Base-by-base conservation (phyloP, 257 asterid species). In the Fraxinus americana region DNA sequence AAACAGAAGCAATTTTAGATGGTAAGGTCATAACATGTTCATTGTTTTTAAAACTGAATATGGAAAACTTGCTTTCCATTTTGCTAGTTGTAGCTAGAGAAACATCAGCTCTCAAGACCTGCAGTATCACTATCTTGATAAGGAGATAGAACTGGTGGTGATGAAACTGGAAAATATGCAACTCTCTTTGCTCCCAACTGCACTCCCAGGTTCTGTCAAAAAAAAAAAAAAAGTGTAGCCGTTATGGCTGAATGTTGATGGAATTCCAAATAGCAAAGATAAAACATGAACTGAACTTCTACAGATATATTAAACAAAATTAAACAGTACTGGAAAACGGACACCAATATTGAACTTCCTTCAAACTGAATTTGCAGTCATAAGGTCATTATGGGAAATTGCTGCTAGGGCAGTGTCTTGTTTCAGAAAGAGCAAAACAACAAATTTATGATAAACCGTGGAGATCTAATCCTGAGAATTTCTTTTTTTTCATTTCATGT, bases 111-210 rank as follows among this genome's bases (percentile, higher is more conserved):
- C 43, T 65, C 19, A 76, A 78, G 36, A 89, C 88, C 91, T 80
- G 83, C 74, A 38, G 78, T 43, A 73, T 82, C 85, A 70, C 50
- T 29, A 17, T 86, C 86, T 73, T 88, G 86, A 75, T 65, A 82
- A 78, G 88, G 81, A 77, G 96, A 87, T 83, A 95, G 83, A 81
- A 82, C 92, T 77, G 99, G 94, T 68, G 94, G 97, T 27, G 98
- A 89, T 67, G 90, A 89, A 83, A 91, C 89, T 52, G 98, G 92
- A 73, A 84, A 63, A 78, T 77, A 90, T 41, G 21, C 83, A 80
- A 93, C 87, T 80, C 91, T 79, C 77, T 85, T 91, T 75, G 88
- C 88, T 77, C 82, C 91, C 89, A 95, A 75, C 72, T 90, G 94
- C 74, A 67, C 87, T 77, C 81, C 88, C 79, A 95, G 81, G 81